Base-by-base conservation (phyloP, 2,329 filamentous ascomycete genomes). In the Penicillium psychrosexuale region DNA sequence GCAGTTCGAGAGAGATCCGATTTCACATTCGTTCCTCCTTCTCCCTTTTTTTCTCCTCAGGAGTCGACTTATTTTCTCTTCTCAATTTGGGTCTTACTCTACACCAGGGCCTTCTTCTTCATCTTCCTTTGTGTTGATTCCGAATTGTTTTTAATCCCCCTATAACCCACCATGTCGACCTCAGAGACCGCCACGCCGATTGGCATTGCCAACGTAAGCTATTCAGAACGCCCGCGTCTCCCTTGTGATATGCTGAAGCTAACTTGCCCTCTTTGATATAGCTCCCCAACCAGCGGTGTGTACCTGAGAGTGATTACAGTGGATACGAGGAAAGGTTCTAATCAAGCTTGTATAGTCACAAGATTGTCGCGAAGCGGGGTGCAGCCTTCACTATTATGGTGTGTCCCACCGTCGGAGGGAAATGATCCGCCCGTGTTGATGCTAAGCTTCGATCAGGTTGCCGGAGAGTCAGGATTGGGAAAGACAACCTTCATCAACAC, bases 401-500 rank as follows among this genome's bases (percentile, higher is more conserved):
- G 81, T 61, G 82, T 64, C 47, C 42, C 19, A 56, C 53, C 51
- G n/a, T 36, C 7, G 5, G 43, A 50, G 34, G 22, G 52, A 30
- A 40, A 48, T 50, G n/a, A 30, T 15, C 37, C 39, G 40, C 11
- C 31, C 28, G 22, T 40, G 30, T 37, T 39, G 30, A 49, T 31
- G 57, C 71, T 76, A 64, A 72, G 28, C 39, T 43, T 46, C 53
- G 15, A 39, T 51, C 70, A 96, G 91, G 91, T 97, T 79, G 94
- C 94, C 80, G 93, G 93, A 81, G 93, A 99, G 82, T 97, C 94
- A 66, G 93, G 93, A 73, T 81, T 97, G 68, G 94, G 94, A 82
- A 99, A 99, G 86, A 99, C 95, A 27, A 99, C 94, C 70, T 99
- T 99, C 80, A 97, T 99, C 86, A 99, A 99, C 87, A 99, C 94